These are phyloP conservation scores for Aspergillus bombycis DNA, from an alignment of 2,329 filamentous ascomycete genomes.

Conservation along the genomic window DNA sequence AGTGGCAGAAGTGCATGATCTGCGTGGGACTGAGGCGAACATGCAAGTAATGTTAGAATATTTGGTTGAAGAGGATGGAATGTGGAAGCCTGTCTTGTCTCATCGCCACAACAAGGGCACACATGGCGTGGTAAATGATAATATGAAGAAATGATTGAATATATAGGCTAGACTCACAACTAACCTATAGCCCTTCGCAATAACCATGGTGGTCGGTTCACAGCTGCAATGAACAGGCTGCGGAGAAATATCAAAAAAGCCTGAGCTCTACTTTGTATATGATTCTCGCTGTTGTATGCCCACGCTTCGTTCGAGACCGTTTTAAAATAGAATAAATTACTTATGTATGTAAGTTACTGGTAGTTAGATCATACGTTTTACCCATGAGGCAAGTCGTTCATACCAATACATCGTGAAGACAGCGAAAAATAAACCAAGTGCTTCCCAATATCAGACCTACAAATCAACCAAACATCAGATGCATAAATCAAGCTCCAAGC, in stretches of 20 bases:
- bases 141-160: no score
- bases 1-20: no score
- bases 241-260: not conserved
- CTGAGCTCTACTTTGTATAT: not conserved
- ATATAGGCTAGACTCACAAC: no score
- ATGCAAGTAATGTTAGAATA: no score
- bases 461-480: conserved; percentile 10
- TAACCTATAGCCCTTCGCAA: no score
- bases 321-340: not conserved
- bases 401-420: conserved; percentile 11
- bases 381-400: not conserved
- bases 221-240: no score
- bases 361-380: not conserved
- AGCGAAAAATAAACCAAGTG: conserved; percentile 1
- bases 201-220: no score
- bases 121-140: no score
- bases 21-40: no score
- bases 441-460: conserved; percentile 6
- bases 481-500: conserved; percentile 9
- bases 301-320: not conserved
- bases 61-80: no score
- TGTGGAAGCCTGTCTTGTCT: no score
- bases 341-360: not conserved
- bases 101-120: no score
- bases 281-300: not conserved